Evolutionary conservation across 495 filamentous ascomycete genomes (phyloP).

Genomic region (Xylaria curta): DNA sequence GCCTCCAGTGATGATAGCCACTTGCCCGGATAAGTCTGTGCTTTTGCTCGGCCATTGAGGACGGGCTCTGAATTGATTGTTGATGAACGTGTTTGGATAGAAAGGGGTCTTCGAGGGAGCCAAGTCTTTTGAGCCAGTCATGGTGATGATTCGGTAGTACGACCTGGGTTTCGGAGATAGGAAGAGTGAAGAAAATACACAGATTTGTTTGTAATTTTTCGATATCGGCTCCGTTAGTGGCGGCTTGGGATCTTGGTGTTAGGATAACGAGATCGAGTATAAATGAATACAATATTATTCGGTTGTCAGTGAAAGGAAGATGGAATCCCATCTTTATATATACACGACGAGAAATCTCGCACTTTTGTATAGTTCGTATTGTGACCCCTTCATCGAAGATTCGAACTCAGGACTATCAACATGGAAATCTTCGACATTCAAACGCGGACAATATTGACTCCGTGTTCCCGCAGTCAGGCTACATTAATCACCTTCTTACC

Average conservation of each 20-base stretch:
- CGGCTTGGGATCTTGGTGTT: neutral
- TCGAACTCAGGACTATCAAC: neutral
- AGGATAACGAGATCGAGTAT: too few species aligned
- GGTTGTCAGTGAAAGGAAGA: neutral
- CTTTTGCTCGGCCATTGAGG: constrained; percentile 33
- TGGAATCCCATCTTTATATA: neutral
- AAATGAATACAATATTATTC: too few species aligned
- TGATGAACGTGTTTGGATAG: constrained; percentile 31
- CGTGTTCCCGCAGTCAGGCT: neutral
- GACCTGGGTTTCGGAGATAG: neutral
- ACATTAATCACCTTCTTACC: neutral
- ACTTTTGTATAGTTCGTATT: neutral
- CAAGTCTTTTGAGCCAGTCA: constrained; percentile 26
- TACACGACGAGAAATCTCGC: neutral
- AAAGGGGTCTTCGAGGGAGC: constrained; percentile 21
- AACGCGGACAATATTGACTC: neutral
- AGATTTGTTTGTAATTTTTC: neutral
- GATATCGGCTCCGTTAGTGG: neutral
- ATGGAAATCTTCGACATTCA: neutral
- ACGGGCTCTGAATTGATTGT: constrained; percentile 44
- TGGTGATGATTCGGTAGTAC: neutral
- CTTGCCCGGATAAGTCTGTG: constrained; percentile 45
- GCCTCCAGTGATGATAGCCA: constrained; percentile 58
- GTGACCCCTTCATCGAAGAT: neutral
- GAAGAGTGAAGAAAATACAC: neutral